Conservation (phyloP, 2,329 filamentous ascomycete species). For the Tolypocladium ophioglossoides region DNA sequence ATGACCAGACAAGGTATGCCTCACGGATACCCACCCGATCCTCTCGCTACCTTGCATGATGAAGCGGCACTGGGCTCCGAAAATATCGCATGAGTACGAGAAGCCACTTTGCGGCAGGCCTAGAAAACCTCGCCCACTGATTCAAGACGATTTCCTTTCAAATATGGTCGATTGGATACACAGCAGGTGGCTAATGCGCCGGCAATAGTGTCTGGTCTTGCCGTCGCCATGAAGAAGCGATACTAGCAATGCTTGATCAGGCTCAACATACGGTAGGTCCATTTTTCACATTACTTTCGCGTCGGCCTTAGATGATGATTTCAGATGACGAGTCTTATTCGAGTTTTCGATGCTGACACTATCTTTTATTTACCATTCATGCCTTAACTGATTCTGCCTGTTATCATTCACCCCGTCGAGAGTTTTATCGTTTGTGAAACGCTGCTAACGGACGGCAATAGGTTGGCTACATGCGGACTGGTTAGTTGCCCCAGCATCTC, state of each 20-base stretch:
- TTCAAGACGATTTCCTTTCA: conserved; percentile 14
- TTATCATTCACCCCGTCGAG: neutral
- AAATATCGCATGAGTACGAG: conserved; percentile 59
- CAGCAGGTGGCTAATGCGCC: neutral
- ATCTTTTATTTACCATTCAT: conserved; percentile 62
- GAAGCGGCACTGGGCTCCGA: conserved; percentile 98
- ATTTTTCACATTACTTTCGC: conserved; percentile 8
- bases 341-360: conserved; percentile 62
- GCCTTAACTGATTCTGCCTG: conserved; percentile 37
- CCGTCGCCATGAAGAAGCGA: neutral
- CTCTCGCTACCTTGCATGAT: conserved; percentile 46
- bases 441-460: conserved; percentile 10
- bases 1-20: conserved; percentile 23
- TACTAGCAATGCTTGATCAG: neutral
- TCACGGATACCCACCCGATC: conserved; percentile 4
- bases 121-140: conserved; percentile 99
- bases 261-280: neutral
- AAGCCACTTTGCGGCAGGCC: conserved; percentile 92
- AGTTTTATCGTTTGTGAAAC: neutral
- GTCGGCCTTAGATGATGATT: conserved; percentile 22
- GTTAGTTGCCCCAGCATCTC: conserved; percentile 11
- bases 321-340: conserved; percentile 74
- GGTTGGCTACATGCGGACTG: neutral
- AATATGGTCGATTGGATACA: conserved; percentile 3
- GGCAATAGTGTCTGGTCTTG: conserved; percentile 7